A percentile compares a stretch with the other conserved stretches of the same genome.
Evolutionary conservation across 164 flowering plant genomes (phyloP).

Genomic region (Paratinospora sagittata): DNA sequence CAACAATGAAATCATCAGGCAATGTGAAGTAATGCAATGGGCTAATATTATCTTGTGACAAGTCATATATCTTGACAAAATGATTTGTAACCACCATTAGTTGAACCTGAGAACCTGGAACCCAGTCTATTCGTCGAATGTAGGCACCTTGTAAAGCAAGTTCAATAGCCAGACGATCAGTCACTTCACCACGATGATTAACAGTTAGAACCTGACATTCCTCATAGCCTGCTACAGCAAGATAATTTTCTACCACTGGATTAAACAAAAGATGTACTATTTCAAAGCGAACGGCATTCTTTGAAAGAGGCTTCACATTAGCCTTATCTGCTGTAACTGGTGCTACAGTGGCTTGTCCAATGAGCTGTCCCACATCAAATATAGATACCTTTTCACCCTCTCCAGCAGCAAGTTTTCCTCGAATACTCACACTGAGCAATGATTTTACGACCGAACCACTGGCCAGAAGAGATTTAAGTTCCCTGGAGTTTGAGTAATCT

Average conservation of each 20-base stretch:
- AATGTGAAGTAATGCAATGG: slow-evolving; percentile 88
- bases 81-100: slow-evolving; percentile 87
- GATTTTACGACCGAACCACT: slow-evolving; percentile 91
- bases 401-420: slow-evolving; percentile 97
- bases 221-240: slow-evolving; percentile 95
- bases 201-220: slow-evolving; percentile 93
- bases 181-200: slow-evolving; percentile 93
- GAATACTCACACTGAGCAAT: slow-evolving; percentile 75
- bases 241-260: slow-evolving; percentile 78
- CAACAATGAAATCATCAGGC: slow-evolving; percentile 76
- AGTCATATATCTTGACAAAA: slow-evolving; percentile 92
- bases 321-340: slow-evolving; percentile 95
- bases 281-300: slow-evolving; percentile 94
- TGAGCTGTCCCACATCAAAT: slow-evolving; percentile 92
- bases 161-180: slow-evolving; percentile 93
- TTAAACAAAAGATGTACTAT: slow-evolving; percentile 84
- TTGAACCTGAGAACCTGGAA: slow-evolving; percentile 96
- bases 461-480: slow-evolving; percentile 74
- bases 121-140: slow-evolving; percentile 87
- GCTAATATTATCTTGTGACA: slow-evolving; percentile 90
- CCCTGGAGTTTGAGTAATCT: slow-evolving; percentile 89
- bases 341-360: slow-evolving; percentile 86
- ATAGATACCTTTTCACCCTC: slow-evolving; percentile 97
- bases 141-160: slow-evolving; percentile 94
- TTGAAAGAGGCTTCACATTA: slow-evolving; percentile 93